A percentile compares a stretch with the other conserved stretches of the same genome.
Conservation (phyloP, 2,329 filamentous ascomycete species). For the Passalora sequoiae region DNA sequence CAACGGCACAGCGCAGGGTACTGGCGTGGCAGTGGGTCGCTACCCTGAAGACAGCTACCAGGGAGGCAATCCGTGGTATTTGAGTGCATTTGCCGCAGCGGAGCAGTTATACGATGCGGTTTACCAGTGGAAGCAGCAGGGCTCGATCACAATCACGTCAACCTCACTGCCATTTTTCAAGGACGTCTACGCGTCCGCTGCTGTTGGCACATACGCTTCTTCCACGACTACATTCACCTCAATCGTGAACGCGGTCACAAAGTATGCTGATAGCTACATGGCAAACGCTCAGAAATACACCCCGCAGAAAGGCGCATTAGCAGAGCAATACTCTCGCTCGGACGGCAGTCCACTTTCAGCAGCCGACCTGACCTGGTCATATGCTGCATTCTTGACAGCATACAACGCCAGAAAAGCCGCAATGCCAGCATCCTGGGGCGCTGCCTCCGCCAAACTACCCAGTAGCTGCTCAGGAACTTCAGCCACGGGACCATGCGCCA, state of each 20-base stretch:
- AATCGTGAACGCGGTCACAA: constrained; percentile 56
- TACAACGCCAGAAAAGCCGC: constrained; percentile 52
- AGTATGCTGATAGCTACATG: constrained; percentile 57
- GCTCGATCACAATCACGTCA: constrained; percentile 59
- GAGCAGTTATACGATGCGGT: constrained; percentile 75
- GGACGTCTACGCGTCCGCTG: constrained; percentile 55
- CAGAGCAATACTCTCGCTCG: constrained; percentile 60
- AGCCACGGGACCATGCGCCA: constrained; percentile 25
- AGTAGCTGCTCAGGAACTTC: constrained; percentile 24
- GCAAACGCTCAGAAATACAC: constrained; percentile 43
- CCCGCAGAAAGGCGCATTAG: constrained; percentile 56
- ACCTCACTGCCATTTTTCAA: constrained; percentile 67
- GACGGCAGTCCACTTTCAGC: constrained; percentile 54
- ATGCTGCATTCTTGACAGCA: constrained; percentile 64
- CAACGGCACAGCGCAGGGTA: constrained; percentile 54
- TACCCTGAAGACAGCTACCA: constrained; percentile 47
- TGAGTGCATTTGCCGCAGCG: constrained; percentile 69
- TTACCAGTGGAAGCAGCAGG: constrained; percentile 62
- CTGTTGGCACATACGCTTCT: constrained; percentile 60
- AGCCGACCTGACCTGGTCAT: constrained; percentile 67
- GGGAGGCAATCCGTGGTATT: constrained; percentile 40
- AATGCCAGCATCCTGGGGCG: constrained; percentile 54
- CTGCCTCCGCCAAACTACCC: constrained; percentile 21
- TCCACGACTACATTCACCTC: constrained; percentile 31
- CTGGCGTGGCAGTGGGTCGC: constrained; percentile 47